A percentile compares a stretch with the other conserved stretches of the same genome.
Evolutionary conservation across 371 early-diverging fungal species (phyloP).

Genomic region (Syncephalastrum sp.): DNA sequence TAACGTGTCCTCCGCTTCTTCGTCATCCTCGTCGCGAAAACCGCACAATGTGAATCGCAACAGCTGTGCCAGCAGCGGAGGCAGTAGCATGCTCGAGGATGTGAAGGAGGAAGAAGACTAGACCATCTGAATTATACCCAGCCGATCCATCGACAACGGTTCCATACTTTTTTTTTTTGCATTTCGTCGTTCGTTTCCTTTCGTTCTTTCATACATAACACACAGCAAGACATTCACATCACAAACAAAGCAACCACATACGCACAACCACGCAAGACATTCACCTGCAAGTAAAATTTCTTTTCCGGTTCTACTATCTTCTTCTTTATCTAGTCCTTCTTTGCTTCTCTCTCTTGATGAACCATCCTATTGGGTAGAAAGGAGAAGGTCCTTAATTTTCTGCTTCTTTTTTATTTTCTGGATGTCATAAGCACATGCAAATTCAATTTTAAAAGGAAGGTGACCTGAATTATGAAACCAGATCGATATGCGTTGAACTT

Average conservation of each 20-base stretch:
- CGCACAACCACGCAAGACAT: too few relatives aligned
- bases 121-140: too few relatives aligned
- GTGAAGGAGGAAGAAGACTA: slow-evolving; percentile 15
- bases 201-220: not conserved
- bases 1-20: slow-evolving; percentile 5
- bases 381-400: too few relatives aligned
- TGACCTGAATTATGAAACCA: not conserved
- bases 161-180: not conserved
- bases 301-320: not conserved
- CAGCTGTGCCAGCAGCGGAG: slow-evolving; percentile 20
- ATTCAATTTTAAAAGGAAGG: too few relatives aligned
- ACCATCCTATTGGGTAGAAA: too few relatives aligned
- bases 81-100: slow-evolving; percentile 23
- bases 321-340: not conserved
- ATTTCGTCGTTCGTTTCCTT: slow-evolving; percentile 4
- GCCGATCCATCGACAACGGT: not conserved
- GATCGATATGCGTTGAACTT: too few relatives aligned
- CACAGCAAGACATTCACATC: not conserved
- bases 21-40: slow-evolving; percentile 3
- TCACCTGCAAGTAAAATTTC: too few relatives aligned
- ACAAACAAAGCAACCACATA: not conserved
- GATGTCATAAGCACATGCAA: too few relatives aligned
- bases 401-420: too few relatives aligned
- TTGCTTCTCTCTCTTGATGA: not conserved
- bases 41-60: slow-evolving; percentile 6